Evolutionary conservation across 192 early-diverging fungal species (phyloP).

Genomic region (Lunasporangiospora selenospora): DNA sequence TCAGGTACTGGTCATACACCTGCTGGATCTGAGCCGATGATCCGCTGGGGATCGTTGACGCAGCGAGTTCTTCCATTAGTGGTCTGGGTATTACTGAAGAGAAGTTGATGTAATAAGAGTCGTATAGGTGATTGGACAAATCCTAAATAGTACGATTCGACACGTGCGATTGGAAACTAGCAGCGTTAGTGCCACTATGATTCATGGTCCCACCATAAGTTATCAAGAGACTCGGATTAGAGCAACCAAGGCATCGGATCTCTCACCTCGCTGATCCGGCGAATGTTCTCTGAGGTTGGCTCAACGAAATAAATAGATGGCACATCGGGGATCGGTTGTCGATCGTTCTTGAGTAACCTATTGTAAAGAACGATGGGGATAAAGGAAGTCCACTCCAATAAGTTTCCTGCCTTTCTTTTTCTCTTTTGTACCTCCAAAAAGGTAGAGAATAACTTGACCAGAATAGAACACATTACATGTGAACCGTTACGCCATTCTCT

Average conservation of each 20-base stretch:
- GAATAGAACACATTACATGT: no score
- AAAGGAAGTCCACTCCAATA: no score
- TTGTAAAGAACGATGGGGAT: neutral
- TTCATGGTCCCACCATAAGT: neutral
- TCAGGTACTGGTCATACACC: constrained; percentile 97
- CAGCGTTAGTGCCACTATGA: no score
- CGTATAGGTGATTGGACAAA: constrained; percentile 88
- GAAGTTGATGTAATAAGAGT: constrained; percentile 97
- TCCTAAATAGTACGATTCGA: constrained; percentile 78
- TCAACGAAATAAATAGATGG: constrained; percentile 97
- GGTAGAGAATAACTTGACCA: no score
- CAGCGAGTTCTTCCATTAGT: constrained; percentile 93
- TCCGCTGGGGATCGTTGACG: constrained; percentile 76
- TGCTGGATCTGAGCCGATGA: constrained; percentile 85
- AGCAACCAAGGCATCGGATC: neutral
- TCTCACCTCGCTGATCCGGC: constrained; percentile 77
- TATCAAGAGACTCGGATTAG: neutral
- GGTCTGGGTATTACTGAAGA: constrained; percentile 84
- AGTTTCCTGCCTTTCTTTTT: no score
- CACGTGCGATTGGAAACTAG: no score
- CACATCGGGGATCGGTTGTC: constrained; percentile 93
- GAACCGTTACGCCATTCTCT: constrained; percentile 95
- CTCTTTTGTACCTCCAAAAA: no score
- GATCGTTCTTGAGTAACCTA: constrained; percentile 82
- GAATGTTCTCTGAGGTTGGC: constrained; percentile 88